Percentiles rank a stretch among this genome's conserved stretches.
phyloP scores from a whole-genome alignment of 2,329 filamentous ascomycete species.

The Ophidiomyces ophidiicola region DNA sequence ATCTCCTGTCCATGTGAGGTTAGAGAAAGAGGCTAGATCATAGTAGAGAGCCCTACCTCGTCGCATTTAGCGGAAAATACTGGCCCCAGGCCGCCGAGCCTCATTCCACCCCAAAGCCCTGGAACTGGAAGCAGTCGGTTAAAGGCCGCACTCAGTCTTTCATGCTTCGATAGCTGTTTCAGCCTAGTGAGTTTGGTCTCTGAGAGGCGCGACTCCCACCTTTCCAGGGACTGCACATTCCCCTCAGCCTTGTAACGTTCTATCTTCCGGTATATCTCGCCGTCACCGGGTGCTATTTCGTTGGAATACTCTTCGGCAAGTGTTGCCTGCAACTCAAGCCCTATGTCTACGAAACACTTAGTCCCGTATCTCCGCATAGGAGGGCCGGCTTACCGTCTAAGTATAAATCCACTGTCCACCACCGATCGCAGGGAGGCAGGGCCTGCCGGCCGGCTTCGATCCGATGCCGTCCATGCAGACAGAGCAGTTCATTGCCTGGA shows the following conservation, averaged over 20 bases:
- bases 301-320: conserved; percentile 23
- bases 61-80: conserved; percentile 22
- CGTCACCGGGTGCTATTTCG: conserved; percentile 19
- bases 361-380: not conserved
- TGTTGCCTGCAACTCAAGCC: conserved; percentile 16
- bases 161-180: conserved; percentile 2
- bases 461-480: conserved; percentile 21
- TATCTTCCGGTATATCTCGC: conserved; percentile 24
- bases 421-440: conserved; percentile 17
- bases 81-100: conserved; percentile 20
- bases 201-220: conserved; percentile 14
- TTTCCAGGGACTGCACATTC: conserved; percentile 11
- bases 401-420: conserved; percentile 26
- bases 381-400: conserved; percentile 16
- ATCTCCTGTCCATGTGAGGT: conserved; percentile 18
- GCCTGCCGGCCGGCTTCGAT: conserved; percentile 17
- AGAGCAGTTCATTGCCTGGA: conserved; percentile 15
- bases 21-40: not conserved
- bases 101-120: conserved; percentile 23
- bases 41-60: conserved; percentile 22
- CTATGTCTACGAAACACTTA: conserved; percentile 16
- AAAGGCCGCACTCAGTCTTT: conserved; percentile 21
- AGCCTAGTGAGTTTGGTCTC: conserved; percentile 3
- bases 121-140: conserved; percentile 23
- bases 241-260: conserved; percentile 16